Evolutionary conservation across 441 rosid species (phyloP), one percentile per base, ranked within the genome.

Genomic region (Erodium chrysanthum): DNA sequence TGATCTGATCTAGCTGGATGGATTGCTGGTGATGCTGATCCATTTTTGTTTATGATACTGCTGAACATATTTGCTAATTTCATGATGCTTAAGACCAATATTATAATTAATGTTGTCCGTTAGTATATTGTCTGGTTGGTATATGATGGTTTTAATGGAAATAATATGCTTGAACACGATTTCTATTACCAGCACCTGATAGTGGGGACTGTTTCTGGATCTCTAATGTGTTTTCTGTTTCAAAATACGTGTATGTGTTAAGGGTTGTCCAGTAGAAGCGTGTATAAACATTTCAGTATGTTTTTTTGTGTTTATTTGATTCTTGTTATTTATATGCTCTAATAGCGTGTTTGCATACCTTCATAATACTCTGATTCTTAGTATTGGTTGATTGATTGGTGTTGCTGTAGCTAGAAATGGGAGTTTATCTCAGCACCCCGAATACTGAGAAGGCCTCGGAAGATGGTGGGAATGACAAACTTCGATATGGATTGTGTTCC

Each of bases 371-470:
- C 4, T 11, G 61, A 54, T 27, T 54, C 61, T 54, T 5, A 54
- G 22, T 20, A 23, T 27, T 61, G 37, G 35, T 27, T 22, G 11
- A 8, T 33, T 8, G 37, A 33, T 33, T 33, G 11, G 61, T 20
- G 33, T 61, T 61, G 14, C 37, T 73, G 69, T 66, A 64, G 77
- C 56, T 27, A 71, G 68, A 80, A 76, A 94, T 94, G 99, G 99
- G 99, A 23, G 82, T 88, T 78, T 94, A 94, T 64, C 90, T 94
- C 48, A 94, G 99, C 76, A 67, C 96, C 65, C 97, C 99, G 0
- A 94, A 91, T 75, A 91, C 96, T 11, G 97, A 94, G 11, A 94
- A 94, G 70, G 84, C 73, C 76, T 91, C 97, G 21, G 99, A 91
- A 73, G 96, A 91, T 66, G 96, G 94, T 7, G 94, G 78, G 74